Evolutionary conservation across 1,139 yeast species (phyloP).

Genomic region (Geotrichum klebahnii): DNA sequence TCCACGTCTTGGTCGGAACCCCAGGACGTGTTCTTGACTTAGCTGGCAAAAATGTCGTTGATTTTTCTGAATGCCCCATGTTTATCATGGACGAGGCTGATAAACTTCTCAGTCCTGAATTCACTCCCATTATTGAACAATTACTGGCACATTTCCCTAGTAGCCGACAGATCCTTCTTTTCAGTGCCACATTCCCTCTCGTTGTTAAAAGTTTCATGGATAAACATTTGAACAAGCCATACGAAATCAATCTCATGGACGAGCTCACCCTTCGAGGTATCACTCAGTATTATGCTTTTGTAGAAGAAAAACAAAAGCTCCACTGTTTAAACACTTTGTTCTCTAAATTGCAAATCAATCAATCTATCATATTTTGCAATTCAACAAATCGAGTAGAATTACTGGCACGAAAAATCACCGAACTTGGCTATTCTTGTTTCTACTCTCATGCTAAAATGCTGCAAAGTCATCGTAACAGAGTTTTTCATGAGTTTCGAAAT

Average conservation of each 20-base stretch:
- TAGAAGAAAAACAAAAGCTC: slow-evolving; percentile 91
- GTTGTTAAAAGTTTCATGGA: slow-evolving; percentile 92
- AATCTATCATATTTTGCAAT: slow-evolving; percentile 93
- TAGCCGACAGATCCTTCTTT: slow-evolving; percentile 77
- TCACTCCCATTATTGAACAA: slow-evolving; percentile 81
- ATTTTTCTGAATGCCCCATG: slow-evolving; percentile 78
- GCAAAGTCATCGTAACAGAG: slow-evolving; percentile 94
- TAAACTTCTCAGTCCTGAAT: slow-evolving; percentile 88
- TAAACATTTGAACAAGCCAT: slow-evolving; percentile 81
- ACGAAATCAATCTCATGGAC: slow-evolving; percentile 95
- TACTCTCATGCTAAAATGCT: slow-evolving; percentile 98
- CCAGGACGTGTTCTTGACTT: slow-evolving; percentile 95
- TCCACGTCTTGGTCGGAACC: slow-evolving; percentile 85
- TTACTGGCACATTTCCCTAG: slow-evolving; percentile 76
- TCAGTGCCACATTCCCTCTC: slow-evolving; percentile 93
- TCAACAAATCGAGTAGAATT: slow-evolving; percentile 94
- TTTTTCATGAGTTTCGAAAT: slow-evolving; percentile 96
- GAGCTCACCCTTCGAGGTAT: slow-evolving; percentile 94
- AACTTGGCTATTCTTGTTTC: slow-evolving; percentile 91
- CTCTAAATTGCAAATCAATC: slow-evolving; percentile 90
- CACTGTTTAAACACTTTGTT: slow-evolving; percentile 94
- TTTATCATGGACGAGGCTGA: slow-evolving; percentile 99
- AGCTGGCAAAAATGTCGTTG: slow-evolving; percentile 82
- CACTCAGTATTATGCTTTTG: slow-evolving; percentile 94
- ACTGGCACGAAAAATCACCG: slow-evolving; percentile 91